Evolutionary conservation across 2,329 filamentous ascomycete species (phyloP).

Genomic region (Canariomyces notabilis): DNA sequence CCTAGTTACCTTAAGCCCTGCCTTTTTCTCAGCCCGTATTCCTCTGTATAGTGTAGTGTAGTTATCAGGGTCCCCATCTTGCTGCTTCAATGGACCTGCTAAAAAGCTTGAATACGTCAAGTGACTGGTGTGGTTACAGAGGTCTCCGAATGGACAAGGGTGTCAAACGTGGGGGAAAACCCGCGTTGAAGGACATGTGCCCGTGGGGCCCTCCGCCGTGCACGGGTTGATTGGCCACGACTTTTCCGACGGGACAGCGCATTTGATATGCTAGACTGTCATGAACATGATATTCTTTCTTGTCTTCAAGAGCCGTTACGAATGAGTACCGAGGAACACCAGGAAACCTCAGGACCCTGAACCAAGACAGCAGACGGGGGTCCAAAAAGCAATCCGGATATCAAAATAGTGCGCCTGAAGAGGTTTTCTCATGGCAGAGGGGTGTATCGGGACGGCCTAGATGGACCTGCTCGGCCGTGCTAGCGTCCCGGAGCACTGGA

Average conservation of each 20-base stretch:
- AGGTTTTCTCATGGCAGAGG: neutral
- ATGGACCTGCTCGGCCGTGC: neutral
- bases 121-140: slow-evolving; percentile 8
- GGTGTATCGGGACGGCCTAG: neutral
- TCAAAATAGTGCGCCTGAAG: neutral
- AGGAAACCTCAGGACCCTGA: neutral
- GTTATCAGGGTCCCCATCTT: too few species aligned
- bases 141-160: slow-evolving; percentile 2
- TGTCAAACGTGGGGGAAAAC: slow-evolving; percentile 8
- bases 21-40: too few species aligned
- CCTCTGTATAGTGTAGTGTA: too few species aligned
- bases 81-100: neutral
- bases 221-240: neutral
- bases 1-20: too few species aligned
- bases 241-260: neutral
- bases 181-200: neutral
- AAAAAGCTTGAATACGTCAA: neutral
- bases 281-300: neutral
- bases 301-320: neutral
- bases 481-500: neutral
- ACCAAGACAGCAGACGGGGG: neutral
- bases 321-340: neutral
- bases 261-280: neutral
- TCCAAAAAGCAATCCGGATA: neutral
- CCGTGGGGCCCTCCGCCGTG: neutral